Evolutionary conservation across 208 protist species (phyloP), one percentile per base, ranked within the genome.

Genomic region (Acanthamoeba rhysodes): DNA sequence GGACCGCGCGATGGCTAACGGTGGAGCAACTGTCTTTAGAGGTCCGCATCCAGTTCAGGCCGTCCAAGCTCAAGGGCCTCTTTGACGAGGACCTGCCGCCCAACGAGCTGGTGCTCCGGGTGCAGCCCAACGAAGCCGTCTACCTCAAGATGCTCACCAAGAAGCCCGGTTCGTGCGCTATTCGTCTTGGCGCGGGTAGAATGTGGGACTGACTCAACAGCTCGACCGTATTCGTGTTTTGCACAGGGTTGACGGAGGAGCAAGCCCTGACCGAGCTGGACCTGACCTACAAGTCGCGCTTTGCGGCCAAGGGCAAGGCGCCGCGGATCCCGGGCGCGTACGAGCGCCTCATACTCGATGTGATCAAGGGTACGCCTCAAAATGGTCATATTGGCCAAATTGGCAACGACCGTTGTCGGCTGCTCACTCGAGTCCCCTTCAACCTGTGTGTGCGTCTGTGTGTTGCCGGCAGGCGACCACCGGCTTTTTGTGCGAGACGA

Each of bases 91-190:
- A 62, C 20, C 72, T 80, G 16, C 34, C 84, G 18, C 97, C 95
- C 59, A 98, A 98, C 95, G 98, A 98, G 96, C 96, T 98, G 22
- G 98, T 98, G 3, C 90, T 98, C 55, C 96, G 97, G 55, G 95
- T 98, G 55, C 98, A 98, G 95, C 98, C 98, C 14, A 95, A 98
- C 82, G 97, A 98, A 72, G 97, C 97, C 45, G 96, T 98, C 29
- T 98, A 98, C 68, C 57, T 98, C 6, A 97, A 98, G 64, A 45
- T 98, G 9, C 59, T 96, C 55, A 90, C 95, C 22, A 98, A 98
- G 95, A 94, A 93, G 48, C 97, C 97, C 18, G 95, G 95, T 20
- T 10, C 50, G 50, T 57, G 9, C 12, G 37, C 50, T 57, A 2
- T 10, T 57, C 50, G 50, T 18, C 50, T 57, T 18, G 1, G 37